Base-by-base conservation (phyloP, 441 rosid species). In the Manihot esculenta region DNA sequence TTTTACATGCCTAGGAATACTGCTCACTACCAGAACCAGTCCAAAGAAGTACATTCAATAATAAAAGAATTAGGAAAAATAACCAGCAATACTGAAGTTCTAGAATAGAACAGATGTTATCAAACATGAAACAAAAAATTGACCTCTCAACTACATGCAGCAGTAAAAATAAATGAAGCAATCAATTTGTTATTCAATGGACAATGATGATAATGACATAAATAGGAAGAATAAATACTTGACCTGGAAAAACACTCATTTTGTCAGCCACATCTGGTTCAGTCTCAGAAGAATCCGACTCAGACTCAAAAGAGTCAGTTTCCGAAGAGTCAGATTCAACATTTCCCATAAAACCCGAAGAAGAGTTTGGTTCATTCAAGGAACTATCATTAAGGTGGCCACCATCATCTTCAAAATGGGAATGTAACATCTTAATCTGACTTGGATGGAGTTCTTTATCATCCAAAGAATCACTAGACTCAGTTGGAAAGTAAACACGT, bases 281-380 rank as follows among this genome's bases (percentile, higher is more conserved):
- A 72, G 96, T 90, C 79, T 88, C 89, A 48, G 97, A 90, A 60
- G 95, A 88, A 78, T 91, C 96, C 77, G 93, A 82, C 70, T 87
- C 88, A 6, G 91, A 87, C 67, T 83, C 94, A 55, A 89, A 82
- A 49, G 85, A 80, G 35, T 75, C 84, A 56, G 82, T 72, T 58
- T 74, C 85, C 11, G 87, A 83, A 63, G 83, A 79, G 66, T 78
- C 86, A 63, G 84, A 83, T 77, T 80, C 92, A 70, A 56, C 74
- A 71, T 83, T 89, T 76, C 85, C 89, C 85, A 82, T 60, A 47
- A 79, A 83, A 42, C 84, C 87, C 60, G 89, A 85, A 70, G 89
- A 82, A 72, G 86, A 73, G 73, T 79, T 81, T 63, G 79, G 88
- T 73, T 81, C 92, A 75, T 83, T 78, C 61, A 80, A 72, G 44